Conservation (phyloP, 192 early-diverging fungal species). For the Chytriomyces hyalinus region DNA sequence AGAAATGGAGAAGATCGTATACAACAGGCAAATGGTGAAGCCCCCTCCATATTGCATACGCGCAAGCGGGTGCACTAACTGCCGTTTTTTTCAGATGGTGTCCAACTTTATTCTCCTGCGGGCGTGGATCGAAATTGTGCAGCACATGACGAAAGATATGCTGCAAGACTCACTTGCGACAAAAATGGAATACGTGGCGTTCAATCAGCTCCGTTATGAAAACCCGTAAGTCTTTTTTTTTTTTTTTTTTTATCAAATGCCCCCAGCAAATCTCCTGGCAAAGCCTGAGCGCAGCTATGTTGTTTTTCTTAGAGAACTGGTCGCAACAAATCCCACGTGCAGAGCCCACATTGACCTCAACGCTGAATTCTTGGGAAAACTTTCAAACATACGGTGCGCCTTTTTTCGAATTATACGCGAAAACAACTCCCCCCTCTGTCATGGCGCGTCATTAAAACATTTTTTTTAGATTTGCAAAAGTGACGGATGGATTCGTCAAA, state of each 20-base stretch:
- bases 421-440: neutral
- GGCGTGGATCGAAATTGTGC: constrained; percentile 83
- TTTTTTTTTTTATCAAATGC: neutral
- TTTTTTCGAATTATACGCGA: constrained; percentile 1
- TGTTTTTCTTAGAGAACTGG: constrained; percentile 42
- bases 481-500: constrained; percentile 91
- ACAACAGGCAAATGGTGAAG: constrained; percentile 66
- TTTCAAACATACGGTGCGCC: constrained; percentile 76
- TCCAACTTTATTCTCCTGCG: constrained; percentile 82
- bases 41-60: neutral
- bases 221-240: constrained; percentile 72
- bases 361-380: constrained; percentile 88
- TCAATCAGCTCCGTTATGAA: constrained; percentile 83
- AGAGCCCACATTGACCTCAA: constrained; percentile 89
- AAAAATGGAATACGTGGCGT: constrained; percentile 91
- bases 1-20: constrained; percentile 64
- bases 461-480: constrained; percentile 73
- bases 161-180: constrained; percentile 82
- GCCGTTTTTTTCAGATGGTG: constrained; percentile 39
- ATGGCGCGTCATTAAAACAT: neutral
- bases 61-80: neutral
- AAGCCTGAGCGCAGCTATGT: neutral
- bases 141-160: constrained; percentile 69
- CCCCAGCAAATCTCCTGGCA: neutral
- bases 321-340: constrained; percentile 68